These are phyloP conservation scores for Neopestalotiopsis rosae DNA, from an alignment of 2,329 filamentous ascomycete species.

Conservation along the genomic window DNA sequence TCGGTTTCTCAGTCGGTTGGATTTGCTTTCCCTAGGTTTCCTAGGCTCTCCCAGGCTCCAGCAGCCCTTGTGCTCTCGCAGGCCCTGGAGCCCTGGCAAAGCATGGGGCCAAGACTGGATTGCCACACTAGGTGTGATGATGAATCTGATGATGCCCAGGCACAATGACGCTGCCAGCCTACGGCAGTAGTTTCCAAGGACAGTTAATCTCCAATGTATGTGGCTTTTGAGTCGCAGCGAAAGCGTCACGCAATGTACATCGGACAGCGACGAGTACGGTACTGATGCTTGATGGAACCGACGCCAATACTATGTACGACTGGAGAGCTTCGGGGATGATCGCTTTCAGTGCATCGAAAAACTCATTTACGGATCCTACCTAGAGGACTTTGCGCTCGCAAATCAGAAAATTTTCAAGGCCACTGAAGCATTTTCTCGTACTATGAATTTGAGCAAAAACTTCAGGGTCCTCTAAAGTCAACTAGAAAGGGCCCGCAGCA, in stretches of 20 bases:
- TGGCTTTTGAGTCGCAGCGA: neutral
- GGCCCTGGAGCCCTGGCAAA: neutral
- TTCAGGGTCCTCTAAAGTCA: slow-evolving; percentile 6
- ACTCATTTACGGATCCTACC: neutral
- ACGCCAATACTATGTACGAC: too few relatives aligned
- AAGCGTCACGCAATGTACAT: neutral
- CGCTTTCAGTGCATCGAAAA: neutral
- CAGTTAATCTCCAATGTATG: neutral
- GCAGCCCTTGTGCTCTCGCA: too few relatives aligned
- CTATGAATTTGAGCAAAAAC: neutral
- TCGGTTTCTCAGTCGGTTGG: neutral
- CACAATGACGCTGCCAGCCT: slow-evolving; percentile 1
- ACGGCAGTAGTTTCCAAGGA: neutral
- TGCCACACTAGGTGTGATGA: neutral
- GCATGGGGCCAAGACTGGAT: neutral
- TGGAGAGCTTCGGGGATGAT: neutral
- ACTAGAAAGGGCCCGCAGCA: neutral
- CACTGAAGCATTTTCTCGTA: neutral
- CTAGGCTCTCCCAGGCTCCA: neutral
- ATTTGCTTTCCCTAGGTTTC: neutral
- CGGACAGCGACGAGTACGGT: neutral
- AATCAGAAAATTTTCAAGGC: neutral
- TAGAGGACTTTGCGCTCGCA: neutral
- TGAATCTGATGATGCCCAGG: neutral
- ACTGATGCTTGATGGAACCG: too few relatives aligned